Evolutionary conservation across 1,139 yeast species (phyloP), one percentile per base, ranked within the genome.

Genomic region (Sugiyamaella novakii): DNA sequence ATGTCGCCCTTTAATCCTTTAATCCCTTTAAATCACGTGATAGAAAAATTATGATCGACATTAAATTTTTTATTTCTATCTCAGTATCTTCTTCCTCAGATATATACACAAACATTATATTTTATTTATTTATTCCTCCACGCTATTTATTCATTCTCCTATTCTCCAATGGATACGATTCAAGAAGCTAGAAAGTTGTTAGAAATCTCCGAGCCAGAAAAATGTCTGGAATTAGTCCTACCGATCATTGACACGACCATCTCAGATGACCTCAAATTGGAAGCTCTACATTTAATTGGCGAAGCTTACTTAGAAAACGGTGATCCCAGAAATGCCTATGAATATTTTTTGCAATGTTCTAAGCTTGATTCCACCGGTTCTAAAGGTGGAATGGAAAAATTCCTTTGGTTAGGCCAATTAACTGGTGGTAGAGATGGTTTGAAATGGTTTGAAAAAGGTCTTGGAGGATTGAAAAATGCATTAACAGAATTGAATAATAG

Each of bases 341-440:
- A 80, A 4, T 72, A 81, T 19, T 73, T 91, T 43, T 68, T 68
- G n/a, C 71, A 70, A 46, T 83, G 91, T 1, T 83, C 92, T 52
- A 78, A 79, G 55, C 55, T 84, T 46, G 98, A 91, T 65, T 81
- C 87, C 4, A 67, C 72, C 1, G 96, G 87, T 1, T 58, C 67
- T 1, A 60, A 68, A 43, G 95, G 92, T 1, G 78, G 74, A 3
- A 73, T 78, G 34, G 96, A 87, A 63, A 91, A 91, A 69, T 91
- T 86, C 64, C 76, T 92, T 51, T 88, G 92, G 69, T 72, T 91
- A 57, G 99, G 97, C 1, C 98, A 92, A 69, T 80, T 92, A 47
- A 74, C 84, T 27, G 98, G 98, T 31, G 96, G 95, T 27, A 58
- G 59, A 24, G 87, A 83, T 57, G 98, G 98, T 8, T 65, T 87